Evolutionary conservation across 2,329 filamentous ascomycete genomes (phyloP), one percentile per base, ranked within the genome.

Genomic region (Pseudogymnoascus verrucosus): DNA sequence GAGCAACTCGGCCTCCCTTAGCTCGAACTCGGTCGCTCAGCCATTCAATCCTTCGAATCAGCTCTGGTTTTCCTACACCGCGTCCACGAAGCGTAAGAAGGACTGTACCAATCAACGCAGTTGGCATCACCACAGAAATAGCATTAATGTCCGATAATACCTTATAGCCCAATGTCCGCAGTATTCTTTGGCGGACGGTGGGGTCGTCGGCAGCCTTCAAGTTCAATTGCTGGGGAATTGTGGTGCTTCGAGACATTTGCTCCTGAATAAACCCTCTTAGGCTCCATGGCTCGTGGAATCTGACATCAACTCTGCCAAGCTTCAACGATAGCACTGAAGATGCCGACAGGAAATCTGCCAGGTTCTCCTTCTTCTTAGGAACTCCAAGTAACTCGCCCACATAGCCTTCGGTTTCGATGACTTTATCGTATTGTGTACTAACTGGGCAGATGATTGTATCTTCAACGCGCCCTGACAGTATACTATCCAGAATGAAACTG

Each of bases 41-140:
- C 95, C 95, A 99, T 68, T 96, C 88, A 4, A 99, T 89, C 51
- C 95, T 84, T 14, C 93, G 86, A 37, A 92, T 85, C 19, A 99
- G 78, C 74, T 99, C 95, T 0, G 85, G 79, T 72, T 92, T 92
- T 23, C 95, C 93, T 0, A 98, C 93, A 19, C 95, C 95, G 60
- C 95, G 88, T 0, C 95, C 95, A 71, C 95, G 85, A 3, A 99
- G 82, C 0, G 95, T 99, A 12, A 99, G 80, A 0, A 99, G 80
- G 0, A 98, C 90, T 0, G 95, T 99, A 5, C 95, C 95, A 26
- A 99, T 96, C 47, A 99, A 81, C 0, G 95, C 93, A 0, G 95
- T 98, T 0, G 95, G 95, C 95, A 99, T 99, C 59, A 99, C 91
- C 0, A 99, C 95, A 0, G 93, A 96, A 1, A 96, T 93, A 36